Conservation (phyloP, 345 rosid species). For the Ceriops decandra region DNA sequence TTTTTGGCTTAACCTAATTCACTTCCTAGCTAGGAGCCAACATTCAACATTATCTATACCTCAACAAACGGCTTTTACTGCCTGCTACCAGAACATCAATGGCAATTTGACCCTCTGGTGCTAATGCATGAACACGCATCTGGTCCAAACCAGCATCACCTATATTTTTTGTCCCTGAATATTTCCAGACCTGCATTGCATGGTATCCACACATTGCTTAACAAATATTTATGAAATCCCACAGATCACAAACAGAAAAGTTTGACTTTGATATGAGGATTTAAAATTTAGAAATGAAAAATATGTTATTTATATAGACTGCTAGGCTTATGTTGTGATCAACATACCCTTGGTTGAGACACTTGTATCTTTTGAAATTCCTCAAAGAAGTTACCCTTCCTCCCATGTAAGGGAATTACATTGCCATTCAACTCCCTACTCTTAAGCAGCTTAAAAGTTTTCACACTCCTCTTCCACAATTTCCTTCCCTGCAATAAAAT, state of each 20-base stretch:
- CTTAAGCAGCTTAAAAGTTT: conserved; percentile 47
- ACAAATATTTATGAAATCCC: not conserved
- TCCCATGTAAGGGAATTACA: conserved; percentile 28
- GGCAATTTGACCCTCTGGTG: conserved; percentile 46
- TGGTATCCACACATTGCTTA: not conserved
- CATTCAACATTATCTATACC: conserved; percentile 38
- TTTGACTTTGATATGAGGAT: not conserved
- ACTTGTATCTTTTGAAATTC: conserved; percentile 61
- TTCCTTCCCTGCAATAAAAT: conserved; percentile 23
- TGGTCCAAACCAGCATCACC: conserved; percentile 57
- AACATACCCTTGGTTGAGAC: conserved; percentile 60
- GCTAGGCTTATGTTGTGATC: not conserved
- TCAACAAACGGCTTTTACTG: conserved; percentile 45
- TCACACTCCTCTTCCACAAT: conserved; percentile 18
- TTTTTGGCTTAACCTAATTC: too few relatives aligned
- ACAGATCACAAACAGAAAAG: not conserved
- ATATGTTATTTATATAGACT: too few relatives aligned
- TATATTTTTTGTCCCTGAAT: conserved; percentile 28
- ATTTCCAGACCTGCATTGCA: conserved; percentile 57
- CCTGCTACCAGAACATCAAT: conserved; percentile 53
- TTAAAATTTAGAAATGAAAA: too few relatives aligned
- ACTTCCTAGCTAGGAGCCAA: conserved; percentile 9
- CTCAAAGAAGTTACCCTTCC: conserved; percentile 51
- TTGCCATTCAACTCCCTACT: conserved; percentile 64
- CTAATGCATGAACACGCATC: conserved; percentile 33